Conservation (phyloP, 1,139 yeast species). For the Geotrichum citri-aurantii region DNA sequence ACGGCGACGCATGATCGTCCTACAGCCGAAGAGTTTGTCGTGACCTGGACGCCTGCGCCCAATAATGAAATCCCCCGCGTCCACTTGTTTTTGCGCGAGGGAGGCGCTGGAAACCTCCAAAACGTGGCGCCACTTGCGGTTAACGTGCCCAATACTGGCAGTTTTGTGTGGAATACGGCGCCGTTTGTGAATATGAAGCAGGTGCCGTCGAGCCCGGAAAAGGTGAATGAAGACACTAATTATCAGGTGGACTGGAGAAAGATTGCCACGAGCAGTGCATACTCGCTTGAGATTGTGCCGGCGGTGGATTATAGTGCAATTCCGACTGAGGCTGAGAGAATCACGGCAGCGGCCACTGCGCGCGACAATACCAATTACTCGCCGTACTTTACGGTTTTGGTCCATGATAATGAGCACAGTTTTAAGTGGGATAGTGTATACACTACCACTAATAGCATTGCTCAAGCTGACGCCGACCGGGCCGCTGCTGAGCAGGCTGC, state of each 20-base stretch:
- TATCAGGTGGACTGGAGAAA: neutral
- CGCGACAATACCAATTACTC: slow-evolving; percentile 27
- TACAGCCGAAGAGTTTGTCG: slow-evolving; percentile 15
- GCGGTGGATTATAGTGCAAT: neutral
- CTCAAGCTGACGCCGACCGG: neutral
- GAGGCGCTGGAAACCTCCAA: slow-evolving; percentile 25
- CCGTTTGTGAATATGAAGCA: slow-evolving; percentile 12
- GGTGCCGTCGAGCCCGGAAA: neutral
- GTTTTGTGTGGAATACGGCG: slow-evolving; percentile 31
- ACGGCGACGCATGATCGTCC: slow-evolving; percentile 15
- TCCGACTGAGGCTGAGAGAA: neutral
- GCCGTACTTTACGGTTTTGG: slow-evolving; percentile 33
- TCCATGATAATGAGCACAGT: slow-evolving; percentile 26
- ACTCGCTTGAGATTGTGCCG: slow-evolving; percentile 34
- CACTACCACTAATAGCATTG: slow-evolving; percentile 14
- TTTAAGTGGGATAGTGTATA: slow-evolving; percentile 18
- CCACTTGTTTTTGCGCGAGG: slow-evolving; percentile 31
- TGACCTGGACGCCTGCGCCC: slow-evolving; percentile 31
- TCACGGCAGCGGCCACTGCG: slow-evolving; percentile 23
- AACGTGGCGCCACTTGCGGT: slow-evolving; percentile 30
- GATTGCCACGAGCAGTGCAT: slow-evolving; percentile 25
- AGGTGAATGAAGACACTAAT: neutral
- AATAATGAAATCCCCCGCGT: slow-evolving; percentile 25
- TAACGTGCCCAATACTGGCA: slow-evolving; percentile 30
- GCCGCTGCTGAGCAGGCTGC: neutral